Percentiles rank a stretch among this genome's conserved stretches.
phyloP scores from a whole-genome alignment of 768 basidiomycete species.

The Phylloporus sp. region DNA sequence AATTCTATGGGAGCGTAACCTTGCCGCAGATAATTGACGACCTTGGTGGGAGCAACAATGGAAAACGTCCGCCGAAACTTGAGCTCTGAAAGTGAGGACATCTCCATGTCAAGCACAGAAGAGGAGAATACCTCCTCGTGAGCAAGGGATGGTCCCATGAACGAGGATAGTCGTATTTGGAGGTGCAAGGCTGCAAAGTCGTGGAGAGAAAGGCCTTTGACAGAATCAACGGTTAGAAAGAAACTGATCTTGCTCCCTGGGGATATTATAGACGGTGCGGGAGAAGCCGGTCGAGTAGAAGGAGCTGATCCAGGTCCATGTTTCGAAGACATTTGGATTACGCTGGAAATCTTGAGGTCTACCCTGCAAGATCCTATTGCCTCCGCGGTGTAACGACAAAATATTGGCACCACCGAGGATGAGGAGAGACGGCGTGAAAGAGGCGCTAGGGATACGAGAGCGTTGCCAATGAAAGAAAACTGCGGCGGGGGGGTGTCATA shows the following conservation, averaged over 20 bases:
- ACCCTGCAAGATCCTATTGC: slow-evolving; percentile 94
- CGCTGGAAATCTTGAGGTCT: slow-evolving; percentile 75
- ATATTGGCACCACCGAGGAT: slow-evolving; percentile 78
- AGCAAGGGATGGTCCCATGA: slow-evolving; percentile 65
- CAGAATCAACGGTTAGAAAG: slow-evolving; percentile 78
- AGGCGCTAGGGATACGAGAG: slow-evolving; percentile 76
- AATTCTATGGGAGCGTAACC: slow-evolving; percentile 88
- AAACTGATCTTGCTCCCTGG: slow-evolving; percentile 81
- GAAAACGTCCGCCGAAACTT: slow-evolving; percentile 83
- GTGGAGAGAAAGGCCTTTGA: slow-evolving; percentile 86
- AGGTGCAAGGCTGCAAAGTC: slow-evolving; percentile 86
- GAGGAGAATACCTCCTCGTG: slow-evolving; percentile 86
- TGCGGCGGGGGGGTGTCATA: slow-evolving; percentile 83
- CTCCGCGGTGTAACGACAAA: slow-evolving; percentile 91
- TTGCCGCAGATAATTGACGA: slow-evolving; percentile 64
- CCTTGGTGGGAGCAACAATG: slow-evolving; percentile 69
- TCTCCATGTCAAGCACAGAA: slow-evolving; percentile 66
- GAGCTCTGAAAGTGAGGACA: slow-evolving; percentile 68
- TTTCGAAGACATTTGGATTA: slow-evolving; percentile 53
- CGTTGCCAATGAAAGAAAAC: slow-evolving; percentile 91
- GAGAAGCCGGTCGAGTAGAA: slow-evolving; percentile 74
- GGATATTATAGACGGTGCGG: slow-evolving; percentile 61
- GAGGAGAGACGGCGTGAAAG: slow-evolving; percentile 75
- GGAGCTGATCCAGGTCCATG: slow-evolving; percentile 57
- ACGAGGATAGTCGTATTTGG: slow-evolving; percentile 84